Evolutionary conservation across 495 filamentous ascomycete genomes (phyloP).

Genomic region (Gamarada debralockiae): DNA sequence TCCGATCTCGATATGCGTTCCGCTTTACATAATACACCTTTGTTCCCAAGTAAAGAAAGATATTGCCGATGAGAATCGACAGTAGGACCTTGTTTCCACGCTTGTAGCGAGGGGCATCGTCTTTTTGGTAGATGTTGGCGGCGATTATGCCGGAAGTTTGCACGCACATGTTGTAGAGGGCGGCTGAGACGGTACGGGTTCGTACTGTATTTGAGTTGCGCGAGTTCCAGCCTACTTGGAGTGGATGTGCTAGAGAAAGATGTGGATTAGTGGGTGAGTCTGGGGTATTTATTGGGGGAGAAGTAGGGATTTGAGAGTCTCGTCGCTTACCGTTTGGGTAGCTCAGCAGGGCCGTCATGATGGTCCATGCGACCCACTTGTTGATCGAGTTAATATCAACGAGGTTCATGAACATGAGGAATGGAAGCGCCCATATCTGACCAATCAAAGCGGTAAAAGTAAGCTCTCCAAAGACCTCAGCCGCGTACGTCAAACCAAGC

Average conservation of each 20-base stretch:
- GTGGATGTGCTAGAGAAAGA: slow-evolving; percentile 41
- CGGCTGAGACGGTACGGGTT: slow-evolving; percentile 60
- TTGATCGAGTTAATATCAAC: slow-evolving; percentile 46
- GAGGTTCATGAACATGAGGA: slow-evolving; percentile 51
- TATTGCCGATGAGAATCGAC: slow-evolving; percentile 46
- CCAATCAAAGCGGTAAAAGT: slow-evolving; percentile 40
- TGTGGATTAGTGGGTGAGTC: too few species aligned
- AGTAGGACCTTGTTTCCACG: slow-evolving; percentile 64
- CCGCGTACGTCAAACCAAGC: slow-evolving; percentile 10
- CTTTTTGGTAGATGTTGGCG: slow-evolving; percentile 58
- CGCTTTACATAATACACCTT: slow-evolving; percentile 62
- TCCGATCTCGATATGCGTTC: slow-evolving; percentile 43
- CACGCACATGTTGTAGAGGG: slow-evolving; percentile 74
- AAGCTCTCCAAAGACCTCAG: slow-evolving; percentile 47
- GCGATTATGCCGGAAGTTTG: slow-evolving; percentile 62
- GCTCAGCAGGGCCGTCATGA: slow-evolving; percentile 53
- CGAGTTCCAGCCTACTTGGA: slow-evolving; percentile 66
- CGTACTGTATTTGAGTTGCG: slow-evolving; percentile 65
- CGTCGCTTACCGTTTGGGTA: slow-evolving; percentile 50
- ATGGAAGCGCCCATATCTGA: slow-evolving; percentile 54
- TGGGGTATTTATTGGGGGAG: too few species aligned
- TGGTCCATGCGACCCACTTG: slow-evolving; percentile 48
- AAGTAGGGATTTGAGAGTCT: not conserved
- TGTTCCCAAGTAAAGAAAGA: slow-evolving; percentile 49
- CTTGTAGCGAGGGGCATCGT: slow-evolving; percentile 64